These are phyloP conservation scores for Punica granatum DNA, from an alignment of 345 rosid species.

Conservation along the genomic window DNA sequence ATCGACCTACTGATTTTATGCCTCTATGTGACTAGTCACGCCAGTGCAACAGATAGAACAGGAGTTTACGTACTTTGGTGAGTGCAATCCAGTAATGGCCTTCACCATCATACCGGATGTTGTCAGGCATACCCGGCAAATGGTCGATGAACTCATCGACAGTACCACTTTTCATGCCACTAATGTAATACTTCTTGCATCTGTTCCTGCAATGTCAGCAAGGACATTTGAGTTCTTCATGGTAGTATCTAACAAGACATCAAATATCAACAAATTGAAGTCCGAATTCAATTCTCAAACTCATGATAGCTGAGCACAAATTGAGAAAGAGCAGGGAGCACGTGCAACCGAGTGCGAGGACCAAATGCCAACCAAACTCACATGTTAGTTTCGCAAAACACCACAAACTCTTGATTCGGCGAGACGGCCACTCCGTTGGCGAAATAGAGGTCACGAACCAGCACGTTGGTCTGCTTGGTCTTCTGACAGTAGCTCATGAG, in stretches of 20 bases:
- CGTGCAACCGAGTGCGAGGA: too few relatives aligned
- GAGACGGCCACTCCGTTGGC: conserved; percentile 65
- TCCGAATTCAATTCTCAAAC: background rate
- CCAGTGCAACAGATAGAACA: background rate
- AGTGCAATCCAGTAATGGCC: conserved; percentile 67
- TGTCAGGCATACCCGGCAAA: conserved; percentile 67
- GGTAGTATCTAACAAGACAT: background rate
- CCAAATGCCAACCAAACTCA: conserved; percentile 13
- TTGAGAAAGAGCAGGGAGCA: too few relatives aligned
- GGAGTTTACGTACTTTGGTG: conserved; percentile 23
- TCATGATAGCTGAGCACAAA: too few relatives aligned
- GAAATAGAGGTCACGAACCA: conserved; percentile 47
- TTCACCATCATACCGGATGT: conserved; percentile 49
- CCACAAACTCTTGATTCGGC: conserved; percentile 37
- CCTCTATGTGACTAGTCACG: background rate
- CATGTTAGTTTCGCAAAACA: conserved; percentile 65
- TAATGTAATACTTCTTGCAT: conserved; percentile 51
- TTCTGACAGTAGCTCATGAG: conserved; percentile 47
- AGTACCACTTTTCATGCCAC: conserved; percentile 36
- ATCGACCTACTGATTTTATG: too few relatives aligned
- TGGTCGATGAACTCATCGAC: conserved; percentile 37
- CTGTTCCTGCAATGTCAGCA: conserved; percentile 36
- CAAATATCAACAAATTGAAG: background rate
- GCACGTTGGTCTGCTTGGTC: conserved; percentile 38
- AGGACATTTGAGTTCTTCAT: too few relatives aligned